Percentiles rank a stretch among this genome's conserved stretches.
These are phyloP conservation scores for Ambrosiella xylebori DNA, from an alignment of 2,329 filamentous ascomycete genomes.

Conservation along the genomic window DNA sequence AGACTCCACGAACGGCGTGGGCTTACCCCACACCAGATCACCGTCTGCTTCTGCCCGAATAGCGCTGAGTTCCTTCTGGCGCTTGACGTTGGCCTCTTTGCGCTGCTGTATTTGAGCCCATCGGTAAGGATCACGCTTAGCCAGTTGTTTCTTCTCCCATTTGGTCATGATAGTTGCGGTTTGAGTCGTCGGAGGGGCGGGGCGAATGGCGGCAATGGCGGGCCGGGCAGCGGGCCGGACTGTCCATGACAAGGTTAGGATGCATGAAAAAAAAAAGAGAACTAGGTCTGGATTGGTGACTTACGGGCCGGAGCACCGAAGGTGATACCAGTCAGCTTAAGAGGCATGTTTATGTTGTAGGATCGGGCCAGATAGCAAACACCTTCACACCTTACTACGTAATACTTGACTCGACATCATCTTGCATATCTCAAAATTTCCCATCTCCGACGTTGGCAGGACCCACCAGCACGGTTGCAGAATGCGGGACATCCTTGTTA, in stretches of 20 bases:
- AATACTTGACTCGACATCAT: conserved; percentile 6
- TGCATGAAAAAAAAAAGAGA: conserved; percentile 14
- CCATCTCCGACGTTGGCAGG: conserved; percentile 4
- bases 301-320: conserved; percentile 43
- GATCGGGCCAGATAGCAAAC: background rate
- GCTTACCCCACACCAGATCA: conserved; percentile 60
- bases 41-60: conserved; percentile 50
- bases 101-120: conserved; percentile 67
- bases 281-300: conserved; percentile 17
- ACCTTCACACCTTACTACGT: conserved; percentile 4
- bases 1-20: conserved; percentile 70
- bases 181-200: conserved; percentile 41
- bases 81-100: conserved; percentile 65
- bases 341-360: conserved; percentile 38
- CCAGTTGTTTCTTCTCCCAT: conserved; percentile 46
- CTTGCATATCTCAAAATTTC: conserved; percentile 13
- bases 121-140: conserved; percentile 64
- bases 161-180: conserved; percentile 42
- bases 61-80: conserved; percentile 50
- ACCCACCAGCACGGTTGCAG: conserved; percentile 11
- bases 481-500: conserved; percentile 5
- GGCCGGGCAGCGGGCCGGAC: conserved; percentile 35
- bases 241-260: conserved; percentile 30
- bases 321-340: conserved; percentile 43
- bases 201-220: conserved; percentile 25